A percentile compares a stretch with the other conserved stretches of the same genome.
phyloP scores from a whole-genome alignment of 2,329 filamentous ascomycete species.

The Emergomyces africanus region DNA sequence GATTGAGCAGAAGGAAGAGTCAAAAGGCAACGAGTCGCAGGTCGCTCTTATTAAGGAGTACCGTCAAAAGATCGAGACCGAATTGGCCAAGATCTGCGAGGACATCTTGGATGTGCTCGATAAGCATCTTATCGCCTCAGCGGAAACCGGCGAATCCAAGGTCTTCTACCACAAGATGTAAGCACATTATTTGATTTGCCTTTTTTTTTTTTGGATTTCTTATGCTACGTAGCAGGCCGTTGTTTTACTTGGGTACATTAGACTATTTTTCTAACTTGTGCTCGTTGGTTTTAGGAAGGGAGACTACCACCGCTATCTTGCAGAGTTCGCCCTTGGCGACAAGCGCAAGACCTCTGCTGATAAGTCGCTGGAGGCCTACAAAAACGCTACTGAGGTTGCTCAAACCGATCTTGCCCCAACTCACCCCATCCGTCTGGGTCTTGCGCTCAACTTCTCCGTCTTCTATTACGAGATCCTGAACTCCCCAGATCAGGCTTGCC shows the following conservation, averaged over 20 bases:
- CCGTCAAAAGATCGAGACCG: constrained; percentile 94
- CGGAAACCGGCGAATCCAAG: constrained; percentile 93
- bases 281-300: constrained; percentile 67
- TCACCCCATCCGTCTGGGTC: constrained; percentile 83
- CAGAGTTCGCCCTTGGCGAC: constrained; percentile 89
- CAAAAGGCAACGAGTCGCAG: constrained; percentile 90
- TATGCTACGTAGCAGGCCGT: neutral
- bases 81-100: constrained; percentile 95
- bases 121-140: constrained; percentile 84
- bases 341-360: constrained; percentile 91
- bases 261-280: constrained; percentile 8
- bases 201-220: constrained; percentile 4
- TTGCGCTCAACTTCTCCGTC: constrained; percentile 92
- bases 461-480: constrained; percentile 99
- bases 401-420: constrained; percentile 81
- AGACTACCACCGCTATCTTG: constrained; percentile 98
- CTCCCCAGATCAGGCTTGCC: constrained; percentile 94
- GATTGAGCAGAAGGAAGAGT: constrained; percentile 99
- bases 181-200: constrained; percentile 18
- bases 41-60: constrained; percentile 93
- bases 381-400: constrained; percentile 80
- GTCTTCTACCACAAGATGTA: constrained; percentile 99
- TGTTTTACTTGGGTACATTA: constrained; percentile 3
- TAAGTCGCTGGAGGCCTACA: constrained; percentile 94
- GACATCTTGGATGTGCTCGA: constrained; percentile 94